phyloP scores from a whole-genome alignment of 768 basidiomycete species.

The Suillus alpinus region DNA sequence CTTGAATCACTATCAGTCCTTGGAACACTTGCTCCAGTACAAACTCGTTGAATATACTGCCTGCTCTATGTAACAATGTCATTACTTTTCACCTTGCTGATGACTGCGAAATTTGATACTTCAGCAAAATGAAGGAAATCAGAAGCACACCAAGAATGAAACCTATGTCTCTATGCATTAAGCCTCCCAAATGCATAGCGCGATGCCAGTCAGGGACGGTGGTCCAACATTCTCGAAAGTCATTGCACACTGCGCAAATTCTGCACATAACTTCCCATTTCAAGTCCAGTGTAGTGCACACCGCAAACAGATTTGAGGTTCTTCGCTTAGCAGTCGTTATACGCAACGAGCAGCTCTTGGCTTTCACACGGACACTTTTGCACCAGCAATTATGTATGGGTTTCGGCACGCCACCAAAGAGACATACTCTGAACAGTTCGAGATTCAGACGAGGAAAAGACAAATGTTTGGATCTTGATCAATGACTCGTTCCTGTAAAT shows the following conservation, averaged over 20 bases:
- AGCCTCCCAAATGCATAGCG: not conserved
- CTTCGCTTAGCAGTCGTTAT: not conserved
- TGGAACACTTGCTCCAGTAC: not conserved
- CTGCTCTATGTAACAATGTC: not conserved
- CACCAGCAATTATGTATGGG: not conserved
- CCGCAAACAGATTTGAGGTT: not conserved
- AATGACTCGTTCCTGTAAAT: not conserved
- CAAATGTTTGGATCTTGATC: not conserved
- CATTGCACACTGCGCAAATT: not conserved
- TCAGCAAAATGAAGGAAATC: not conserved
- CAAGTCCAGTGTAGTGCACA: not conserved
- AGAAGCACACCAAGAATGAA: not conserved
- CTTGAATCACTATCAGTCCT: not conserved
- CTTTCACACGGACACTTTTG: not conserved
- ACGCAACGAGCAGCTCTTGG: not conserved
- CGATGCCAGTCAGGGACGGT: not conserved
- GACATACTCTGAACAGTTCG: not conserved
- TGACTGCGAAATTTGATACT: not conserved
- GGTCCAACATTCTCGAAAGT: not conserved
- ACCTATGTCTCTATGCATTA: not conserved
- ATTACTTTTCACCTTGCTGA: not conserved
- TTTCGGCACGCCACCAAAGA: not conserved
- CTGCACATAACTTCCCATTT: not conserved
- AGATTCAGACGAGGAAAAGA: not conserved
- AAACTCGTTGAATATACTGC: not conserved